Conservation (phyloP, 2,329 filamentous ascomycete species). For the Juglanconis sp. region DNA sequence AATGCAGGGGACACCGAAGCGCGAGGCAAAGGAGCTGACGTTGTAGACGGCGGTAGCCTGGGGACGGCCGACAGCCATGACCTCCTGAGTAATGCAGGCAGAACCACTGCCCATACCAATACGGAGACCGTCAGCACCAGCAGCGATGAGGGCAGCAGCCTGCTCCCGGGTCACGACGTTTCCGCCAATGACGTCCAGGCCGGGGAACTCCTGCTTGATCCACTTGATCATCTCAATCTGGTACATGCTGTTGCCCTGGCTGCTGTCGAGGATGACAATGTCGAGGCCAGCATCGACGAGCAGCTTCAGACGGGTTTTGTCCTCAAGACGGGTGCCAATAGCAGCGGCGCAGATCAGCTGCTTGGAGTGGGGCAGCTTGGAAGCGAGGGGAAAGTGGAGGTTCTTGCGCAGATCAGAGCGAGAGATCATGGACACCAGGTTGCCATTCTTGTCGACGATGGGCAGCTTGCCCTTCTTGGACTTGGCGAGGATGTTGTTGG, state of each 20-base stretch:
- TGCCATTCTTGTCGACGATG: constrained; percentile 79
- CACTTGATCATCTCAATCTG: constrained; percentile 98
- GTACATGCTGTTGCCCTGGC: constrained; percentile 97
- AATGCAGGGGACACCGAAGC: constrained; percentile 96
- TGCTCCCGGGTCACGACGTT: constrained; percentile 98
- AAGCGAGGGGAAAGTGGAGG: constrained; percentile 91
- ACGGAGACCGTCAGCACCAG: constrained; percentile 91
- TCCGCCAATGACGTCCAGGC: constrained; percentile 91
- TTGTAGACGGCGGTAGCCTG: constrained; percentile 92
- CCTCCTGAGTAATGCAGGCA: constrained; percentile 98
- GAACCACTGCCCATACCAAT: constrained; percentile 99
- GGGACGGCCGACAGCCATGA: constrained; percentile 97
- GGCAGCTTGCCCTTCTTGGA: constrained; percentile 99
- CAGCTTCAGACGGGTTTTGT: constrained; percentile 80
- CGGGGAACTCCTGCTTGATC: constrained; percentile 82
- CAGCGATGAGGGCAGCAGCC: constrained; percentile 85
- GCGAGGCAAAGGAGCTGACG: constrained; percentile 83
- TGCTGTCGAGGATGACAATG: constrained; percentile 92
- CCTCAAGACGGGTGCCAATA: constrained; percentile 90
- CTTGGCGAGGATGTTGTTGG: constrained; percentile 87
- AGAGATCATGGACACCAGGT: constrained; percentile 88
- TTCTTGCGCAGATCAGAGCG: constrained; percentile 98
- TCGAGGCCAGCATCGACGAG: constrained; percentile 94
- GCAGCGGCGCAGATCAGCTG: constrained; percentile 94
- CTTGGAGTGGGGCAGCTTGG: constrained; percentile 94